These are phyloP conservation scores for Populus davidiana DNA, from an alignment of 345 rosid species.

Conservation along the genomic window DNA sequence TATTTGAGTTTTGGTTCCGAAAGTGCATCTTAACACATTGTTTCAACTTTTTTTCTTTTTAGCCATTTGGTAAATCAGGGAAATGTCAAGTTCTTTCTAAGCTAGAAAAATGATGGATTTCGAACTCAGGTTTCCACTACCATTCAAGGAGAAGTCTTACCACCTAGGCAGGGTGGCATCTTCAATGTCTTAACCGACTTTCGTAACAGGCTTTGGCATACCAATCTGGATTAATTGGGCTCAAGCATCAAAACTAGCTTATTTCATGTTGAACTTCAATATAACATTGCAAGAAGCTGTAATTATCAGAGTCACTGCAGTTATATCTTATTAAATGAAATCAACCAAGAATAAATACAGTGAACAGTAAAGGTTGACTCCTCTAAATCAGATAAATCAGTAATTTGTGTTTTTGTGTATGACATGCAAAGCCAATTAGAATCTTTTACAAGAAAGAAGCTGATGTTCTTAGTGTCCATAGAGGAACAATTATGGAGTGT, in stretches of 20 bases:
- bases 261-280: neutral
- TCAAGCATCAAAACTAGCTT: neutral
- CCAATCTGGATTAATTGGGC: neutral
- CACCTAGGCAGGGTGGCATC: neutral
- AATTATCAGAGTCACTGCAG: neutral
- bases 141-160: neutral
- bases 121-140: neutral
- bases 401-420: neutral
- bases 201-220: neutral
- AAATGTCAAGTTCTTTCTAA: neutral
- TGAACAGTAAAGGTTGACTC: neutral
- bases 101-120: neutral
- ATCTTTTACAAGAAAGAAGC: neutral
- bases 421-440: neutral
- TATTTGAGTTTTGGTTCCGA: neutral
- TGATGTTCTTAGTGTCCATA: neutral
- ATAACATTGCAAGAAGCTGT: neutral
- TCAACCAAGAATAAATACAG: conserved; percentile 10
- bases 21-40: neutral
- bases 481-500: neutral
- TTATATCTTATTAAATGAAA: too few relatives aligned
- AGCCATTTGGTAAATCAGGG: neutral
- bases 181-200: neutral
- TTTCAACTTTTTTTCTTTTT: neutral
- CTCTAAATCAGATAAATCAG: neutral